These are phyloP conservation scores for Pythium plurisporium DNA, from an alignment of 352 stramenopile species.

Conservation along the genomic window DNA sequence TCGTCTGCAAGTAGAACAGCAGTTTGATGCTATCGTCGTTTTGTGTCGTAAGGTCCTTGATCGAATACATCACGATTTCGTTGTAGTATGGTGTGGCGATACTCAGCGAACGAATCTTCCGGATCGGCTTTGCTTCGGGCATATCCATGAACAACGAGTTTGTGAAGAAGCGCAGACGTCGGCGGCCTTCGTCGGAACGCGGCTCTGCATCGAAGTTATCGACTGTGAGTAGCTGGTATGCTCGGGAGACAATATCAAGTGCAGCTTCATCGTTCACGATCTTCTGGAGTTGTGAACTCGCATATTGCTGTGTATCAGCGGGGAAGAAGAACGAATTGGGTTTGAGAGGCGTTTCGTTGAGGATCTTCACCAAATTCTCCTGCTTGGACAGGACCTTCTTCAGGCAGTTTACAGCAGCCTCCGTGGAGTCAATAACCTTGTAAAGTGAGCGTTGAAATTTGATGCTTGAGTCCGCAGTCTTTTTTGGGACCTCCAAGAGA, in stretches of 20 bases:
- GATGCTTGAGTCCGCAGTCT: slow-evolving; percentile 70
- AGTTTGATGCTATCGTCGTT: slow-evolving; percentile 94
- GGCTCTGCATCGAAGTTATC: slow-evolving; percentile 88
- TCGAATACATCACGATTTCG: slow-evolving; percentile 89
- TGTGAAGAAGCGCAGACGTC: slow-evolving; percentile 80
- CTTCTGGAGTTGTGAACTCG: slow-evolving; percentile 69
- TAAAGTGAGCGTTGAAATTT: slow-evolving; percentile 86
- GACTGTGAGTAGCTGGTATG: slow-evolving; percentile 83
- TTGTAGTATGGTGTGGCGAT: slow-evolving; percentile 88
- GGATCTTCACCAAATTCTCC: slow-evolving; percentile 79
- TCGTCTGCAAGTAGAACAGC: slow-evolving; percentile 93
- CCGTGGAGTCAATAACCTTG: slow-evolving; percentile 79
- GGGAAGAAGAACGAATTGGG: slow-evolving; percentile 89
- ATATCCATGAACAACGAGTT: slow-evolving; percentile 91
- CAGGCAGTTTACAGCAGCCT: slow-evolving; percentile 75
- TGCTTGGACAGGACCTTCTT: slow-evolving; percentile 85
- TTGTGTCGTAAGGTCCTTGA: slow-evolving; percentile 80
- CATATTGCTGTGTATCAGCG: slow-evolving; percentile 77
- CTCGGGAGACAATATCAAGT: slow-evolving; percentile 79
- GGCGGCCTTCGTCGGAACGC: slow-evolving; percentile 82
- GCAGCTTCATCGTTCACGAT: slow-evolving; percentile 80
- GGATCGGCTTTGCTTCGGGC: slow-evolving; percentile 78
- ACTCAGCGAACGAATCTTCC: slow-evolving; percentile 82
- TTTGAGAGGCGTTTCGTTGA: slow-evolving; percentile 83
- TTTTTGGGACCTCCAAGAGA: slow-evolving; percentile 76